Evolutionary conservation across 2,329 filamentous ascomycete genomes (phyloP), one percentile per base, ranked within the genome.

Genomic region (Cyphellophora attinorum): DNA sequence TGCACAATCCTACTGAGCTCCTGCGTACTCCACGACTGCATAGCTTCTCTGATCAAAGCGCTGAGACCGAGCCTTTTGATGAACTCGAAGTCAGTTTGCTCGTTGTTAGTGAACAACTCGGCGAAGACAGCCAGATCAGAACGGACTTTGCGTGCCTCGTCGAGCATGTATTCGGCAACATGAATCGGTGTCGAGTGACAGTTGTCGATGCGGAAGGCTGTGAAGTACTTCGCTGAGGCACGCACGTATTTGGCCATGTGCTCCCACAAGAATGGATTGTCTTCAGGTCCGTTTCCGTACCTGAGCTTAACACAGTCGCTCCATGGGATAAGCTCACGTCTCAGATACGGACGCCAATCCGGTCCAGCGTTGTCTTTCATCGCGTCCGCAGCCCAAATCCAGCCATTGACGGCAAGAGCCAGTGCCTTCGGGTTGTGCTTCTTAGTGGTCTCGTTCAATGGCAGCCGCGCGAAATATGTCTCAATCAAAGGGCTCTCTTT

Each of bases 351-450:
- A 37, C 80, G 79, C 6, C 89, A 94, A 30, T 83, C 69, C 0
- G 86, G 81, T 0, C 93, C 93, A 18, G 91, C 91, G 52, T 96
- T 91, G 62, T 98, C 91, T 28, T 85, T 72, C 59, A 96, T 73
- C 2, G 91, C 89, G 60, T 96, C 93, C 5, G 89, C 89, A 39
- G 85, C 89, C 91, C 91, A 98, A 6, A 98, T 88, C 91, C 91
- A 98, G 28, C 91, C 91, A 53, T 98, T 98, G 61, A 96, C 96
- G 27, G 80, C 88, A 33, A 98, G 64, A 2, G 85, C 84, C 29
- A 93, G 69, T 28, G 86, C 80, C 38, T 80, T 79, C 2, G 78
- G 70, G 38, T 78, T 78, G 51, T 93, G 81, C 51, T 84, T 79
- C 41, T 76, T 70, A 1, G 91, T 94, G 8, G 70, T 75, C 8